phyloP scores from a whole-genome alignment of 176 grass and related monocot genomes.

The Avena sativa region DNA sequence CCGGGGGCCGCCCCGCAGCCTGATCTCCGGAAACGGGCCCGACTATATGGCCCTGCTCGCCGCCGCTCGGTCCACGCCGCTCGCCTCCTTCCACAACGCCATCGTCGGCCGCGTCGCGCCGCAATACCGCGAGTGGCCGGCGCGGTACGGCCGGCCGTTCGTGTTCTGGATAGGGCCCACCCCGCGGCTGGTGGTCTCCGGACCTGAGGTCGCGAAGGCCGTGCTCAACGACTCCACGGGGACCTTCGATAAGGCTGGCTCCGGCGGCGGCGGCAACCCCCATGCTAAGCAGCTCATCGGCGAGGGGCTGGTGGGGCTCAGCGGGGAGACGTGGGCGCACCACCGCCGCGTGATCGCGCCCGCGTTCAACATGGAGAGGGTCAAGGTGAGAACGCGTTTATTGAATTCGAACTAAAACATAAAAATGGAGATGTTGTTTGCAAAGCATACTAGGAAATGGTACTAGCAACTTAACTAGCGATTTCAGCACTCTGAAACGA shows the following conservation, averaged over 20 bases:
- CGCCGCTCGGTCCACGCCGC: conserved; percentile 47
- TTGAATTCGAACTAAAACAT: background rate
- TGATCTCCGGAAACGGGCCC: conserved; percentile 59
- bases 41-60: conserved; percentile 41
- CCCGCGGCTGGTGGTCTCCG: conserved; percentile 62
- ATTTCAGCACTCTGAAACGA: background rate
- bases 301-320: conserved; percentile 59
- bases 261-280: conserved; percentile 47
- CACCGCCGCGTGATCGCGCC: conserved; percentile 68
- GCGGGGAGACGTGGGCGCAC: conserved; percentile 63
- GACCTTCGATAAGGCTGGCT: conserved; percentile 44
- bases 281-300: conserved; percentile 63
- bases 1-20: conserved; percentile 48
- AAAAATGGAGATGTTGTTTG: background rate
- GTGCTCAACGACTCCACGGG: conserved; percentile 62
- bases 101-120: conserved; percentile 61
- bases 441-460: background rate
- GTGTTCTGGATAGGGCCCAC: conserved; percentile 69
- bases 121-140: conserved; percentile 60
- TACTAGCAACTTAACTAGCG: background rate
- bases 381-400: conserved; percentile 51
- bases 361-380: conserved; percentile 80
- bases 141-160: conserved; percentile 60
- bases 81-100: conserved; percentile 59
- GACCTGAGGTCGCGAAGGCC: conserved; percentile 56